A percentile compares a stretch with the other conserved stretches of the same genome.
Conservation (phyloP, 257 asterid genomes). For the Solanum ahanhuiri region DNA sequence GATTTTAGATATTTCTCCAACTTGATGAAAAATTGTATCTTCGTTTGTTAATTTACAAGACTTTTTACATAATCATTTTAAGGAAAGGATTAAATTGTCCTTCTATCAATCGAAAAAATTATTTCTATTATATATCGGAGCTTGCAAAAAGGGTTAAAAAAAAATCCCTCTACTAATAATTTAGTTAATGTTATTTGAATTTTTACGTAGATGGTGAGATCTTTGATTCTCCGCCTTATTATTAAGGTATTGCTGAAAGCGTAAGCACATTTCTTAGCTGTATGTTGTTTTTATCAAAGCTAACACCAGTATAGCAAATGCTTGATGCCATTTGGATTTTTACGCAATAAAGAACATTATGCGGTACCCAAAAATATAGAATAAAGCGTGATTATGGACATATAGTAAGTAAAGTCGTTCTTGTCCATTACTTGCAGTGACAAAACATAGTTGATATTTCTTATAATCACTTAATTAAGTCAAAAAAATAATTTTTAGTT, state of each 20-base stretch:
- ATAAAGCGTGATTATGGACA: background rate
- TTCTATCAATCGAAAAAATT: background rate
- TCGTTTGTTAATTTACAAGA: background rate
- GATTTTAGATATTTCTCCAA: no score
- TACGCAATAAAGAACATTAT: background rate
- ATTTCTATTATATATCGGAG: background rate
- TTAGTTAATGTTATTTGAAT: background rate
- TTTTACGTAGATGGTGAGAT: fast-evolving
- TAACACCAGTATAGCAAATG: background rate
- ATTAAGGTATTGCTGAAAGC: background rate
- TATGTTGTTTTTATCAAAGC: background rate
- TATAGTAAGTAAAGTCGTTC: background rate
- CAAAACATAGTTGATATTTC: background rate
- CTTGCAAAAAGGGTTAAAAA: no score
- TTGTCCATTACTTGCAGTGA: background rate
- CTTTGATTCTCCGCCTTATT: background rate
- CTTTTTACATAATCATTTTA: background rate
- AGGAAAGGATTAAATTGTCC: background rate
- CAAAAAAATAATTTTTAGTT: background rate
- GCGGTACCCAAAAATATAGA: background rate
- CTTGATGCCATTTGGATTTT: background rate
- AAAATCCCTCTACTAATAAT: background rate
- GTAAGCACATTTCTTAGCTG: background rate
- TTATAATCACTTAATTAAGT: background rate
- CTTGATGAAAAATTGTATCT: background rate